Percentiles rank a stretch among this genome's conserved stretches.
Evolutionary conservation across 768 basidiomycete species (phyloP).

Genomic region (Rhizopogon vinicolor): DNA sequence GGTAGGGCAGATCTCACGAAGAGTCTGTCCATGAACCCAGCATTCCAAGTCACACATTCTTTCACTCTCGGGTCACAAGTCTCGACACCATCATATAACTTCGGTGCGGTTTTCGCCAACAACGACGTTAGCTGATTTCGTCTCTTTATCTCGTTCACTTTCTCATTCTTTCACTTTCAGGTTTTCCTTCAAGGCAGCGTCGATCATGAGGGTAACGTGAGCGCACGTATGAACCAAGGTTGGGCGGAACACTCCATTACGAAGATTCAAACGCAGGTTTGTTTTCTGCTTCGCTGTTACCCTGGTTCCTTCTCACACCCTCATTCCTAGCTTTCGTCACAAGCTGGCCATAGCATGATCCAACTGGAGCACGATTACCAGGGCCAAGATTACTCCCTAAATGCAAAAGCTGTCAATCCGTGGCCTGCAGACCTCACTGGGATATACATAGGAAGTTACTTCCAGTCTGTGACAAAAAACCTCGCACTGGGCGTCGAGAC

Average conservation of each 20-base stretch:
- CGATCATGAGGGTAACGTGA: conserved; percentile 91
- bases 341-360: conserved; percentile 83
- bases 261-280: conserved; percentile 85
- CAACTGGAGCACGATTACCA: conserved; percentile 93
- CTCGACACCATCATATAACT: conserved; percentile 86
- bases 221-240: conserved; percentile 83
- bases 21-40: conserved; percentile 86
- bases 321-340: conserved; percentile 59
- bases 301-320: conserved; percentile 9
- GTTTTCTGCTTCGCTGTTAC: background rate
- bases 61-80: conserved; percentile 88
- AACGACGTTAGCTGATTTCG: conserved; percentile 47
- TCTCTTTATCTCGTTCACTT: conserved; percentile 15
- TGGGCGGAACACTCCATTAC: conserved; percentile 77
- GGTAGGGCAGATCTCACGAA: conserved; percentile 95
- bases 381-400: conserved; percentile 82
- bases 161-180: conserved; percentile 37
- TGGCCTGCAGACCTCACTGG: conserved; percentile 84
- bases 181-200: conserved; percentile 90
- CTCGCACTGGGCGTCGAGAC: conserved; percentile 85
- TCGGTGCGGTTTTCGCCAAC: conserved; percentile 89
- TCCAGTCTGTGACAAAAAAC: conserved; percentile 90
- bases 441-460: conserved; percentile 86
- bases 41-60: conserved; percentile 97
- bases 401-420: conserved; percentile 88